Evolutionary conservation across 306 rosid species (phyloP), one percentile per base, ranked within the genome.

Genomic region (Lathyrus sativus): DNA sequence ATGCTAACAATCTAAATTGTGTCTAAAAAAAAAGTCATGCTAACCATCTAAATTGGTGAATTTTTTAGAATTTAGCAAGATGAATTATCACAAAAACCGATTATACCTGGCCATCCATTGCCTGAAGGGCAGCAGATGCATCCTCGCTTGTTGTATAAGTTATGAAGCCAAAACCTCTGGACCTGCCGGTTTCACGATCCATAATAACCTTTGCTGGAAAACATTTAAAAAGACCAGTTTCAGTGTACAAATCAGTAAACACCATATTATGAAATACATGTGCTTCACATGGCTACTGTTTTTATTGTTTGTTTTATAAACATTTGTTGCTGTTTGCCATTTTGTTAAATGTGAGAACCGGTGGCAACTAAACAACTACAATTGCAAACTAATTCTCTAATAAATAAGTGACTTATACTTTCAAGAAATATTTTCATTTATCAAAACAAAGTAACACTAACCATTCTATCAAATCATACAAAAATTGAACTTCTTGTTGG

Each of bases 151-250:
- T 57, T 59, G 78, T 43, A 60, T 9, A 83, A 41, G 84, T 79
- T 68, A 83, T 37, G 33, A 83, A 83, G 61, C 75, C 87, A 76
- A 83, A 83, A 65, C 87, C 87, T 76, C 82, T 71, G 62, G 87
- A 83, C 60, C 84, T 73, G 3, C 80, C 80, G 8, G 77, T 68
- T 2, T 83, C 87, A 39, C 84, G 87, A 61, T 83, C 87, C 61
- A 18, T 44, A 13, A 83, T 70, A 65, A 83, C 31, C 75, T 18
- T 83, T 15, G 70, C 87, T 83, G 87, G 38, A 79, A 65, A 59
- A 51, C 3, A 59, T 70, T n/a, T 51, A 19, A 42, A 56, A 58
- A 41, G 56, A 39, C 3, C 48, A 26, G 39, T 43, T 26, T 80
- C 15, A 74, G 64, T 56, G 55, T 19, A 5, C 7, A 9, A 62